Percentiles rank a stretch among this genome's conserved stretches.
Conservation (phyloP, 805 yeast species). For the Cyberlindnera euphorbiiphila region DNA sequence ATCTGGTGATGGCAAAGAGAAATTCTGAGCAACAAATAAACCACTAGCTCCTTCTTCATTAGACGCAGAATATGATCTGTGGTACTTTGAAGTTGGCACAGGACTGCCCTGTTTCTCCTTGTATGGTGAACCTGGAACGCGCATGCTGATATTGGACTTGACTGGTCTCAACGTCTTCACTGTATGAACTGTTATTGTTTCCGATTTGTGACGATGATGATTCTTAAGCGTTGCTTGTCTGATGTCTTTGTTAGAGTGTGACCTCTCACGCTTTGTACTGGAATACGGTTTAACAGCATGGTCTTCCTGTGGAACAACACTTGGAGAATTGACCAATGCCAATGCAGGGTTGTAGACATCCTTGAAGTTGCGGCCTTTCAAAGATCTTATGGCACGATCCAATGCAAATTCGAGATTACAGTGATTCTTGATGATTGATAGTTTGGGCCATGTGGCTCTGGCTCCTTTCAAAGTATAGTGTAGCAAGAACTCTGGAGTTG, state of each 20-base stretch:
- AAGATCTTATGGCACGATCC: conserved; percentile 68
- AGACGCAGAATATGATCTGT: conserved; percentile 25
- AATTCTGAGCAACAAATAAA: conserved; percentile 9
- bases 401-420: conserved; percentile 86
- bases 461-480: conserved; percentile 80
- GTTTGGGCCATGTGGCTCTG: conserved; percentile 89
- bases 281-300: background rate
- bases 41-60: conserved; percentile 15
- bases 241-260: background rate
- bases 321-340: conserved; percentile 26
- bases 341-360: conserved; percentile 24
- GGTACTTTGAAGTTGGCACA: conserved; percentile 7
- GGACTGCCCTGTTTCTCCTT: conserved; percentile 8
- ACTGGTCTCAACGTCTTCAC: conserved; percentile 18
- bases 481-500: conserved; percentile 69
- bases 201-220: conserved; percentile 27
- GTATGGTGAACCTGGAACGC: background rate
- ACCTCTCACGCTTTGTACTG: background rate
- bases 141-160: conserved; percentile 16
- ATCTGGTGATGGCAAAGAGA: conserved; percentile 20
- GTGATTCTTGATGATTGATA: conserved; percentile 81
- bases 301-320: conserved; percentile 1
- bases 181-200: conserved; percentile 19
- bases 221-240: conserved; percentile 4
- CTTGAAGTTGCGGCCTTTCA: conserved; percentile 59